Evolutionary conservation across 495 filamentous ascomycete species (phyloP), one percentile per base, ranked within the genome.

Genomic region (Physcia stellaris): DNA sequence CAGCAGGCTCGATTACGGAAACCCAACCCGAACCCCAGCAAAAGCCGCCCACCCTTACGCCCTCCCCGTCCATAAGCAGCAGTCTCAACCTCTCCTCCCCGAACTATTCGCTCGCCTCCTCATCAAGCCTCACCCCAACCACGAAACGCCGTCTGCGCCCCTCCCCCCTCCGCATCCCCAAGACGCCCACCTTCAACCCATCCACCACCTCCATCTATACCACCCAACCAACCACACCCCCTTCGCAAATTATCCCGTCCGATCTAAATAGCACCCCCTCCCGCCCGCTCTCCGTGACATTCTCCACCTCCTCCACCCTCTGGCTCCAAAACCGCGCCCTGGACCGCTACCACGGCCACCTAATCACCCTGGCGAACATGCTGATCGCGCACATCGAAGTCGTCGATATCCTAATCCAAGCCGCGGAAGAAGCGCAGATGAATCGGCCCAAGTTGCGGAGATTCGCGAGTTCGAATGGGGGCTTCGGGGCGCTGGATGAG

Each of bases 1-100:
- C 35, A 28, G 18, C 18, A 24, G 20, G 17, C 13, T 13, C 20
- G 28, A 24, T 16, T 24, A n/a, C 20, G 10, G 18, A 13, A n/a
- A 38, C 32, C 32, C 6, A 38, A 16, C 20, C 34, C 34, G 4
- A 37, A 17, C 21, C 21, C 9, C 9, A 37, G 20, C 31, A 33
- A 33, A 33, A 6, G 31, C 7, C 20, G 6, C n/a, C 7, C 44
- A 61, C 55, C 9, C 75, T 73, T 39, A 64, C 26, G 44, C 66
- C 66, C 42, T 67, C 63, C 44, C 66, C 62, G 32, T 57, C 57
- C 32, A 66, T 36, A 9, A 65, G 61, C 15, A 52, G 51, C 10
- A 64, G 46, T n/a, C 59, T 54, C 38, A 55, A 60, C 24, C 53
- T 57, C 32, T 53, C 55, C 38, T 59, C 57, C 39, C 54, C 52